These are phyloP conservation scores for Colletotrichum sp. DNA, from an alignment of 2,329 filamentous ascomycete species.

Conservation along the genomic window DNA sequence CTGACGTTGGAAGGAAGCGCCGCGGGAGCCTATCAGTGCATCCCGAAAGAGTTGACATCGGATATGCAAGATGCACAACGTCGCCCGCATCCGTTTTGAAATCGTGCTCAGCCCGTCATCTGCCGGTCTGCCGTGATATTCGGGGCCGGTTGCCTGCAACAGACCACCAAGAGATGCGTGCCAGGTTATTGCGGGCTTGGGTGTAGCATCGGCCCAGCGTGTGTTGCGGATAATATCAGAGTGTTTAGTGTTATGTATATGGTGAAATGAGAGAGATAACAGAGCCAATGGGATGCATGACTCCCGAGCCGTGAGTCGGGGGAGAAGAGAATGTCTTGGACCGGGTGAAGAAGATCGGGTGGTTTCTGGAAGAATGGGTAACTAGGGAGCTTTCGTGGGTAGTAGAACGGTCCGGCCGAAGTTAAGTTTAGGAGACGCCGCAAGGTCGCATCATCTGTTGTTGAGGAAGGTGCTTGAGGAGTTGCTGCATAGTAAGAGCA, in stretches of 20 bases:
- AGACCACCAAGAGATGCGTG: background rate
- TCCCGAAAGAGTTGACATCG: background rate
- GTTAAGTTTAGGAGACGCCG: slow-evolving; percentile 3
- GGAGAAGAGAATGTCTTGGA: slow-evolving; percentile 1
- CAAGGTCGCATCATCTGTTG: slow-evolving; percentile 7
- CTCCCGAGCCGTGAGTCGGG: background rate
- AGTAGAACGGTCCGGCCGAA: slow-evolving; percentile 3
- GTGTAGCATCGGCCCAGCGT: background rate
- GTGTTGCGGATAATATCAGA: slow-evolving; percentile 7
- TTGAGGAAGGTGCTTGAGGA: background rate
- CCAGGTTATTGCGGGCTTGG: background rate
- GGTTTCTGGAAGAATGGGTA: background rate
- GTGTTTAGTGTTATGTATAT: background rate
- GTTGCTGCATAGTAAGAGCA: slow-evolving; percentile 3
- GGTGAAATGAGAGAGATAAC: background rate
- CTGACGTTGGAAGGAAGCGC: background rate
- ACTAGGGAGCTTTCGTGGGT: background rate
- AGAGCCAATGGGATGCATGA: background rate
- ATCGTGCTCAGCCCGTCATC: slow-evolving; percentile 14
- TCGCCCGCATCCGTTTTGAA: background rate
- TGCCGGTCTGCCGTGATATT: background rate
- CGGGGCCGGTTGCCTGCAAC: background rate
- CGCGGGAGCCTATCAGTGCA: slow-evolving; percentile 9
- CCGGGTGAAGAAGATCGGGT: background rate
- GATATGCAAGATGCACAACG: slow-evolving; percentile 2